Base-by-base conservation (phyloP, 495 filamentous ascomycete genomes). In the Neurospora tetraspora region DNA sequence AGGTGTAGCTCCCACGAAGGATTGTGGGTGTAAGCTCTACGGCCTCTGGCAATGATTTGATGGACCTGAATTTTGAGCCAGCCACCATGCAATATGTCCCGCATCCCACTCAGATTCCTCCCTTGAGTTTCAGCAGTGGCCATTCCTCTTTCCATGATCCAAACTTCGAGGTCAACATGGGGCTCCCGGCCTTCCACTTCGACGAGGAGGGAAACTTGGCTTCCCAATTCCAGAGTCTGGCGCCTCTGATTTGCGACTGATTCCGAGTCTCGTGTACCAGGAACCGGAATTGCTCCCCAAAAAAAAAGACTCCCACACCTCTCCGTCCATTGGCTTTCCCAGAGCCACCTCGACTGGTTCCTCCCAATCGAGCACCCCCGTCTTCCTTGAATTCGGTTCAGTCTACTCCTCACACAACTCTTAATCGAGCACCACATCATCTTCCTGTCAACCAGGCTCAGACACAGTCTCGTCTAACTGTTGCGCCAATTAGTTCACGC, bases 91-190 rank as follows among this genome's bases (percentile, higher is more conserved):
- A 34, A 34, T 61, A 61, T 14, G 53, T 61, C 12, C 23, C 27
- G 5, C 53, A 27, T 34, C 11, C 53, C 27, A 31, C 12, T 34
- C 53, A 34, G 2, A 16, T 34, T 34, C 34, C 53, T 27, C 53
- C 27, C 53, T 61, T 61, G 12, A 27, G 5, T 34, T 16, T 34
- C 6, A 34, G 5, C 53, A 61, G 12, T 16, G 27, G 53, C 53
- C 53, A 61, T 31, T 34, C 5, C 53, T 34, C 53, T 34, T 27
- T 34, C 42, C 8, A 99, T 74, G 95, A 98, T 79, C 94, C 94
- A 9, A 86, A 89, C 18, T 97, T 98, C 75, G 79, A 94, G 27
- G 71, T 80, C 37, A 73, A 78, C 71, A 73, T 69, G 53, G 72
- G 77, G 12, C 72, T 81, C 31, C 71, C 81, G 20, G 77, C 70